Base-by-base conservation (phyloP, 371 early-diverging fungal species). In the Blakeslea trispora region DNA sequence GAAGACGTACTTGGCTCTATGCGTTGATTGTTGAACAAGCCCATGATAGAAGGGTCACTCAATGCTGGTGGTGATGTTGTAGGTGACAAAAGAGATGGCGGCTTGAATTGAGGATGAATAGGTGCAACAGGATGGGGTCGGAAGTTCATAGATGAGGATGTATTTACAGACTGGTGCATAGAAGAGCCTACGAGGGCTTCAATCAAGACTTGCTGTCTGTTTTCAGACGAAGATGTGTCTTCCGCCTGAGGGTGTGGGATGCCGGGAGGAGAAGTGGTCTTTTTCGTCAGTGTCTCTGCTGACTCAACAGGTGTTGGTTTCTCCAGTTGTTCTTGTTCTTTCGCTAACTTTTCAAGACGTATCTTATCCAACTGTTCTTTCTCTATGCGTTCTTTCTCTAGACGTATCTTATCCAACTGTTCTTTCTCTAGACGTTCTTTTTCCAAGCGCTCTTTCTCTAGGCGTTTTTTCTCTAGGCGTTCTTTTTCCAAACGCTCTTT, bases 341-440 rank as follows among this genome's bases (percentile, higher is more conserved):
- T 17, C 61, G 56, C 28, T 37, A 13, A 41, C 47, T 37, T 37
- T 11, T 52, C 35, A 7, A 17, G 3, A 2, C 77, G 54, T 60
- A 80, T 73, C 55, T 77, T 68, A 53, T 80, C 53, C 31, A 17
- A 35, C 11, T 39, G 35, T 13, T 34, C 40, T 6, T 50, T 58
- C n/a, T n/a, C n/a, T n/a, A n/a, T n/a, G n/a, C n/a, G n/a, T 31
- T 63, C 63, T 10, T 21, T 28, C 24, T 52, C 22, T 13, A n/a
- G 3, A 2, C 76, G 53, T 61, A 80, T 73, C 57, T 77, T 68
- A 54, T 80, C 53, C 28, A n/a, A 42, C 15, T 37, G 34, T n/a
- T 32, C 39, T 5, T 50, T 57, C n/a, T n/a, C n/a, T n/a, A n/a
- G n/a, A n/a, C n/a, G n/a, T 31, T 63, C 63, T 32, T 58, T 63